Evolutionary conservation across 2,329 filamentous ascomycete species (phyloP), one percentile per base, ranked within the genome.

Genomic region (Trichoderma arundinaceum): DNA sequence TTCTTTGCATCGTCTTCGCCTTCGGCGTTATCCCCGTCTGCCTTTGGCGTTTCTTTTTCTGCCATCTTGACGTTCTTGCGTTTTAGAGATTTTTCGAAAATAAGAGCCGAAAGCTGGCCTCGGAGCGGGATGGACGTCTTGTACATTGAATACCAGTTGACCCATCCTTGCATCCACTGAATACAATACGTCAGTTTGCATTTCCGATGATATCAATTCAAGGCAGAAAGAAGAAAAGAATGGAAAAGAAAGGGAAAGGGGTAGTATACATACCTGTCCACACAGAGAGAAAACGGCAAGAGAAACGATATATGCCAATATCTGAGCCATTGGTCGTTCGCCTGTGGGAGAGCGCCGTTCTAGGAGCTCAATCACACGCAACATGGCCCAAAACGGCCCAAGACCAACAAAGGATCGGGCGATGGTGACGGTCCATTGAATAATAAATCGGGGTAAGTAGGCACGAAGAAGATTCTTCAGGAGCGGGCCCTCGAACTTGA

Each of bases 21-120:
- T 7, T 78, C 75, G 10, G 56, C 65, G 3, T 74, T 64, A 9
- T 75, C 74, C 43, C 70, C 57, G 38, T 71, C 57, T 12, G 59
- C 33, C 71, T 17, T 72, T 67, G 32, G 77, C 71, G n/a, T 73
- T 51, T 81, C 76, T 71, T 84, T 87, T 41, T 80, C 81, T 4
- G 85, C 81, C 10, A 86, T 84, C 74, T 92, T 92, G 46, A 91
- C 86, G 74, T 94, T 91, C 74, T 94, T 94, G 56, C 89, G 85
- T 49, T 89, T 84, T 82, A 93, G 87, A 0, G 90, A 86, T 75
- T 95, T 95, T 67, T 89, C 85, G 71, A 94, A 94, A 15, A 94
- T 85, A 7, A 92, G 81, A 0, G 90, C 84, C 1, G 89, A 87
- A 2, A 95, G 78, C 71, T 93, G 88, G 33, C 87, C 84, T 59